Base-by-base conservation (phyloP, 2,329 filamentous ascomycete species). In the Malbranchea cinnamomea region DNA sequence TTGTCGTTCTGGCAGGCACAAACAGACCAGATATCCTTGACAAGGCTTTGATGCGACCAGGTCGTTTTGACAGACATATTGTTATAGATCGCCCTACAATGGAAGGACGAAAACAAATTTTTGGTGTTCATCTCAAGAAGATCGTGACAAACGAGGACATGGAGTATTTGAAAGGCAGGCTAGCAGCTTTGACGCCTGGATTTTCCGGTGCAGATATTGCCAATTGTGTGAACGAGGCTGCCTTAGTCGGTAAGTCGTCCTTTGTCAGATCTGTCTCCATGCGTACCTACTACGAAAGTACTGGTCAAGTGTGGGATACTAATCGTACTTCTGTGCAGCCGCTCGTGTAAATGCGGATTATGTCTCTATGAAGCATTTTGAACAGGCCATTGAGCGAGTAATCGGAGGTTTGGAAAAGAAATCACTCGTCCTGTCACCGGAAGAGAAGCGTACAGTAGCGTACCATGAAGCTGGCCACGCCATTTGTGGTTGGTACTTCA, bases 391-490 rank as follows among this genome's bases (percentile, higher is more conserved):
- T 45, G 89, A 98, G 62, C 82, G 89, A 56, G 85, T 95, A 30
- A 78, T 98, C 47, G 89, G 85, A 48, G 89, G 89, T 46, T 68
- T 98, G 5, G 89, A 98, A 64, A 92, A 92, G 71, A 95, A 92
- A 60, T 94, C 85, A 0, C 65, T 95, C 23, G 87, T 98, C 20
- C 74, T 98, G 32, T 82, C 78, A 42, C 87, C 89, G 1, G 73
- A 84, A 45, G 89, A 98, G 64, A 95, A 95, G 71, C 79, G 72
- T 52, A 91, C 83, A 9, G 89, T 95, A 24, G 89, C 89, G 4
- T 98, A 98, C 57, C 89, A 98, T 59, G 89, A 98, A 63, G 89
- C 89, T 19, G 89, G 89, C 35, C 89, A 98, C 56, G 89, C 89
- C 40, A 92, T 98, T 53, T 98, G 89, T 54, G 89, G 89, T 35